These are phyloP conservation scores for Zanthoxylum bungeanum DNA, from an alignment of 345 rosid genomes.

Conservation along the genomic window DNA sequence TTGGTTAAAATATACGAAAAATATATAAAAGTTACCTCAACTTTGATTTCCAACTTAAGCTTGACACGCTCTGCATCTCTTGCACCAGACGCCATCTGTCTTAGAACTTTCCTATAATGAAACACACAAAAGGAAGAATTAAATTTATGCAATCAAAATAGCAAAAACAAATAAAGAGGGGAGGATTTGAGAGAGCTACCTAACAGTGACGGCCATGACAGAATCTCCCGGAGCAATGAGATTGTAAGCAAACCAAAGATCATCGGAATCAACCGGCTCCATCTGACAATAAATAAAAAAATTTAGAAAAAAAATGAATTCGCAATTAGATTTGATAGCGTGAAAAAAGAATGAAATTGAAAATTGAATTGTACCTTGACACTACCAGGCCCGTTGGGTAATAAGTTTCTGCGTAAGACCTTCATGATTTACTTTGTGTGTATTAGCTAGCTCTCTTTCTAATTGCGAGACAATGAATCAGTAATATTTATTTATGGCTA, in stretches of 20 bases:
- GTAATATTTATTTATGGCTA: too few species aligned
- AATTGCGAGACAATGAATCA: too few species aligned
- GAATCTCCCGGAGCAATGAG: slow-evolving; percentile 67
- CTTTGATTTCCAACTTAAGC: slow-evolving; percentile 81
- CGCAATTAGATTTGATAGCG: background rate
- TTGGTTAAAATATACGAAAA: background rate
- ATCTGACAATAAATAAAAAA: slow-evolving; percentile 38
- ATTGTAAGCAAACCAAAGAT: slow-evolving; percentile 90
- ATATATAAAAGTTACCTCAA: slow-evolving; percentile 49
- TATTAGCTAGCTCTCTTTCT: background rate
- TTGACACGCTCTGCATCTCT: slow-evolving; percentile 83
- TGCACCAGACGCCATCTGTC: slow-evolving; percentile 71
- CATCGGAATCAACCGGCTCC: slow-evolving; percentile 80
- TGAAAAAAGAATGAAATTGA: slow-evolving; percentile 5
- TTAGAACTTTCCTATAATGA: slow-evolving; percentile 67
- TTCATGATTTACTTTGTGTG: slow-evolving; percentile 37
- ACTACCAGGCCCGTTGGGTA: slow-evolving; percentile 71
- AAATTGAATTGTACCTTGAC: slow-evolving; percentile 50
- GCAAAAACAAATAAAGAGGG: background rate
- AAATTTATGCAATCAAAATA: background rate
- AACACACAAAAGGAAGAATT: background rate
- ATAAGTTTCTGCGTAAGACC: slow-evolving; percentile 49
- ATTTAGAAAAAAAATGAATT: background rate
- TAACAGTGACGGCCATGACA: slow-evolving; percentile 86
- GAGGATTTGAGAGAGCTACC: slow-evolving; percentile 32